phyloP scores from a whole-genome alignment of 257 asterid species.

The Thymus quinquecostatus region DNA sequence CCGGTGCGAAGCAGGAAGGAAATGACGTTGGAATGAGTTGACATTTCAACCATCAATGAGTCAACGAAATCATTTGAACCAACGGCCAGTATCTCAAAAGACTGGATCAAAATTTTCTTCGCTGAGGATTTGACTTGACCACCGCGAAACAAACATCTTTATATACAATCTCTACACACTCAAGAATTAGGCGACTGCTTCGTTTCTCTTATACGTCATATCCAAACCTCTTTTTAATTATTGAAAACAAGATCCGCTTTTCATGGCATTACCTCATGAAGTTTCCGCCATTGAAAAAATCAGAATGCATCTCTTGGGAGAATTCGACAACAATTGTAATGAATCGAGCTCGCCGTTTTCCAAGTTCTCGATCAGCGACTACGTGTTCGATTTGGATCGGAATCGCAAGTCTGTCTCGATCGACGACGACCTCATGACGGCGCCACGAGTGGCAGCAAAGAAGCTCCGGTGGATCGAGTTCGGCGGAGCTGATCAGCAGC shows the following conservation, averaged over 20 bases:
- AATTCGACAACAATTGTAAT: background rate
- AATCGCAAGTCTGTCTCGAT: background rate
- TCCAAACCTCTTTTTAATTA: background rate
- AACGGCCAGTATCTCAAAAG: constrained; percentile 9
- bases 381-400: constrained; percentile 1
- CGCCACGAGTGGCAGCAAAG: constrained; percentile 22
- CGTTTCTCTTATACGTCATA: background rate
- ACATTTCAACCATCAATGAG: constrained; percentile 13
- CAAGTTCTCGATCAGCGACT: too few relatives aligned
- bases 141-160: constrained; percentile 5
- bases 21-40: background rate
- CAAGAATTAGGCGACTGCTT: background rate
- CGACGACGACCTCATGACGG: too few relatives aligned
- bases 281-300: constrained; percentile 43
- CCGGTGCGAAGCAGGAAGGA: too few relatives aligned
- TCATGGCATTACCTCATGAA: constrained; percentile 34
- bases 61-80: constrained; percentile 3
- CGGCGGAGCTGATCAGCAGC: constrained; percentile 21
- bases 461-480: constrained; percentile 37
- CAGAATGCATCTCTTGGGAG: constrained; percentile 49
- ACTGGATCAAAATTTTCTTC: constrained; percentile 28
- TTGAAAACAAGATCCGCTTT: too few relatives aligned
- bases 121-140: constrained; percentile 20
- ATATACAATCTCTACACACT: constrained; percentile 16
- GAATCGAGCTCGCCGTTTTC: background rate